Conservation (phyloP, 2,329 filamentous ascomycete species). For the Cadophora sp. region DNA sequence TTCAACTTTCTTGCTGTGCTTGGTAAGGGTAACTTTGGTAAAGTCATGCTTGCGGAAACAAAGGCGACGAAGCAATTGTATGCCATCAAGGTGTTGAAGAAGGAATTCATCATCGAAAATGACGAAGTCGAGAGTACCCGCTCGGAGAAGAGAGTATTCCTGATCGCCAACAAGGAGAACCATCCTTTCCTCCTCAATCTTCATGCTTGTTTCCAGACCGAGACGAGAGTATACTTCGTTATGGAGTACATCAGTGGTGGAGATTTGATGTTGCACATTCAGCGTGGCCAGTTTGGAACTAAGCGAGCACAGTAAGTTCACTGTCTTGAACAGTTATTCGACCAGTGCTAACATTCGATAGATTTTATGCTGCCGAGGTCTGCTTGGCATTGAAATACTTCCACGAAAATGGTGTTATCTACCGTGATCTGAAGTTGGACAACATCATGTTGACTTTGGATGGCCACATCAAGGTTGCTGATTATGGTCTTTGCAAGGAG, state of each 20-base stretch:
- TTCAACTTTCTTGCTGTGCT: conserved; percentile 99
- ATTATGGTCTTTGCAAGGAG: conserved; percentile 99
- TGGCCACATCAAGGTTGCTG: conserved; percentile 97
- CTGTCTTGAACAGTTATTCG: conserved; percentile 18
- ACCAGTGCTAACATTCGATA: conserved; percentile 47
- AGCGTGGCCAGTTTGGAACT: conserved; percentile 92
- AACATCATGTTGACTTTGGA: conserved; percentile 94
- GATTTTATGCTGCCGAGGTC: conserved; percentile 97
- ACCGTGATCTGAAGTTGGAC: conserved; percentile 81
- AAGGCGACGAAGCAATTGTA: conserved; percentile 92
- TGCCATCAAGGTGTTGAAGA: conserved; percentile 98
- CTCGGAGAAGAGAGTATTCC: conserved; percentile 96
- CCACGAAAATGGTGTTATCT: conserved; percentile 99
- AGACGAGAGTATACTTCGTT: conserved; percentile 97
- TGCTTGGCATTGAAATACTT: conserved; percentile 98
- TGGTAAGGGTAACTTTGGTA: conserved; percentile 99
- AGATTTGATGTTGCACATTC: conserved; percentile 98
- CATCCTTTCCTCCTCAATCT: conserved; percentile 95
- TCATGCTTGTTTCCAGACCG: conserved; percentile 98
- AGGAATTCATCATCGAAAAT: conserved; percentile 99
- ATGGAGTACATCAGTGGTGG: conserved; percentile 99
- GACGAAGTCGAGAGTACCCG: conserved; percentile 98
- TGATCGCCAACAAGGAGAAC: conserved; percentile 95
- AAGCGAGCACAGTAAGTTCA: conserved; percentile 88
- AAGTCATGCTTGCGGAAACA: conserved; percentile 98